phyloP scores from a whole-genome alignment of 306 rosid species.

The Lablab purpureus region DNA sequence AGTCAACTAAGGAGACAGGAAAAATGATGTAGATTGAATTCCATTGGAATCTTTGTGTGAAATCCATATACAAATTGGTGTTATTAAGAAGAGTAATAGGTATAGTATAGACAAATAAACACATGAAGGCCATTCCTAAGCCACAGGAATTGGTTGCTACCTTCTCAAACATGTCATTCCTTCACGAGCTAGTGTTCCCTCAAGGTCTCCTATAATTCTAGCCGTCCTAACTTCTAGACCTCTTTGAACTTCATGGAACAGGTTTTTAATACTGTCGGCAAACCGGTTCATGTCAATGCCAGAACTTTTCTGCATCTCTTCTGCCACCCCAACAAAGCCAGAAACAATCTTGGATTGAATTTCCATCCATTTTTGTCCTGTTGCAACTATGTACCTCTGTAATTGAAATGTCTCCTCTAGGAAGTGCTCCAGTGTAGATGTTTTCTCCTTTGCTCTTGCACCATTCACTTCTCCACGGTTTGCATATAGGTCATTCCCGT shows the following conservation, averaged over 20 bases:
- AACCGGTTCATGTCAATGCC: slow-evolving; percentile 82
- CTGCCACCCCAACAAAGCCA: slow-evolving; percentile 70
- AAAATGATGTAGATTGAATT: slow-evolving; percentile 37
- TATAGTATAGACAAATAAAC: slow-evolving; percentile 42
- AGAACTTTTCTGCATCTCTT: slow-evolving; percentile 69
- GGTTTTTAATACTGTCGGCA: slow-evolving; percentile 66
- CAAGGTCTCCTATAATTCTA: slow-evolving; percentile 91
- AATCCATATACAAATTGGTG: slow-evolving; percentile 59
- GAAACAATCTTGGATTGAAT: slow-evolving; percentile 68
- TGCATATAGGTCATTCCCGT: slow-evolving; percentile 65
- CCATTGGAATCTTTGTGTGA: slow-evolving; percentile 42
- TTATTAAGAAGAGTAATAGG: slow-evolving; percentile 39
- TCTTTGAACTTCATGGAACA: slow-evolving; percentile 89
- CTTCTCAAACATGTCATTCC: slow-evolving; percentile 84
- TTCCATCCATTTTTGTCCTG: slow-evolving; percentile 85
- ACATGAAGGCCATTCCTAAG: slow-evolving; percentile 28
- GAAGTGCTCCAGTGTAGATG: slow-evolving; percentile 68
- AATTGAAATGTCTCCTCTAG: slow-evolving; percentile 91
- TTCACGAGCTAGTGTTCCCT: slow-evolving; percentile 90
- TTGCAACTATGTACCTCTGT: slow-evolving; percentile 88
- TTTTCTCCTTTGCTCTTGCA: slow-evolving; percentile 72
- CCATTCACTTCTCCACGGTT: slow-evolving; percentile 56
- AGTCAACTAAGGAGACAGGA: slow-evolving; percentile 41
- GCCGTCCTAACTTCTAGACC: slow-evolving; percentile 89
- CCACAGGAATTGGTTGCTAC: slow-evolving; percentile 35